Evolutionary conservation across 2,329 filamentous ascomycete genomes (phyloP).

Genomic region (Fulvia fulva): DNA sequence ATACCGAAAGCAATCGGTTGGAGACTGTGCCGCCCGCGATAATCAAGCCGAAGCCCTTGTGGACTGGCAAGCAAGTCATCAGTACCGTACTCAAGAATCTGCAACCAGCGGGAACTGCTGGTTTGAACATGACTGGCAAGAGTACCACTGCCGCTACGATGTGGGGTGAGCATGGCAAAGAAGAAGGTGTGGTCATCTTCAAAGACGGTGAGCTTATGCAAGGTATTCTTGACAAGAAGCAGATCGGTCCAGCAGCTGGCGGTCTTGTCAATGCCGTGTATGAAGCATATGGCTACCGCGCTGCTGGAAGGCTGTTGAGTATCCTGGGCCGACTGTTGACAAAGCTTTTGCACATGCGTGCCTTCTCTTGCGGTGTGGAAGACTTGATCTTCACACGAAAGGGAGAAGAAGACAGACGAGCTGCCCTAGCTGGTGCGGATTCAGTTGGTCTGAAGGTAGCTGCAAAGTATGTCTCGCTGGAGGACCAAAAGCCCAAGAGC

Average conservation of each 20-base stretch:
- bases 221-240: constrained; percentile 92
- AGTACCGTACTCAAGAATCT: constrained; percentile 93
- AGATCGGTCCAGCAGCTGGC: constrained; percentile 81
- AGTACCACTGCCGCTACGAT: constrained; percentile 72
- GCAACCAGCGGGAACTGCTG: constrained; percentile 68
- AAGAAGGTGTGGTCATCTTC: constrained; percentile 74
- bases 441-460: constrained; percentile 74
- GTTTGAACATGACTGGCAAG: constrained; percentile 74
- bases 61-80: constrained; percentile 96
- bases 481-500: constrained; percentile 57
- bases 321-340: constrained; percentile 86
- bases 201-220: constrained; percentile 81
- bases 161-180: constrained; percentile 62
- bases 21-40: constrained; percentile 76
- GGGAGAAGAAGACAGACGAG: constrained; percentile 68
- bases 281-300: constrained; percentile 83
- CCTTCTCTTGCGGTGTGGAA: constrained; percentile 96
- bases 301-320: constrained; percentile 83
- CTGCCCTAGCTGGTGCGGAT: constrained; percentile 64
- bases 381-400: constrained; percentile 80
- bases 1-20: constrained; percentile 78
- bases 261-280: constrained; percentile 90
- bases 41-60: constrained; percentile 73
- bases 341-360: constrained; percentile 84
- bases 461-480: constrained; percentile 80